Base-by-base conservation (phyloP, 495 filamentous ascomycete genomes). In the Annulohypoxylon bovei region DNA sequence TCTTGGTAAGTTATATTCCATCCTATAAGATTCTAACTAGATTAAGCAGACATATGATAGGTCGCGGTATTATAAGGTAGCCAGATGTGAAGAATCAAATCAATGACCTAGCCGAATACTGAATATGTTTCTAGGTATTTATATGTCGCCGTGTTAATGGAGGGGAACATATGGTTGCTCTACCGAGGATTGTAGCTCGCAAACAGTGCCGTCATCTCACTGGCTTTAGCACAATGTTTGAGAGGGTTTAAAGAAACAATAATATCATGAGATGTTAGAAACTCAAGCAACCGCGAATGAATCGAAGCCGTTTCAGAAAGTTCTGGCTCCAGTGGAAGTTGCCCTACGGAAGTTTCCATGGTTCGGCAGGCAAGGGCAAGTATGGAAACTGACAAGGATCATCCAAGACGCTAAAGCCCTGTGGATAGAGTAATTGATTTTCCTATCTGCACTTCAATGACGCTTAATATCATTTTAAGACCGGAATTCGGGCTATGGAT, bases 301-400 rank as follows among this genome's bases (percentile, higher is more conserved):
- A 64, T 61, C 53, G 65, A 67, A 68, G 42, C 6, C 6, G 70
- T 72, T 72, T 72, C 70, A 68, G 44, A 60, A 42, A 20, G 46
- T 67, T 72, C 42, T 59, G 22, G 11, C 53, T 62, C 52, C 49
- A 30, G 55, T 54, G 46, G 32, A 16, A 37, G 44, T 59, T 25
- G 30, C 20, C 20, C 5, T 27, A 35, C 30, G 23, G 55, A 64
- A 40, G 30, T 52, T 58, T 55, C 53, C 44, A 23, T 35, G 55
- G 61, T 61, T 66, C 40, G 55, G 61, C 30, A 40, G 39, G 50
- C 57, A 68, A 62, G 65, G 37, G 49, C 12, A 40, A 60, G 58
- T 55, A 62, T 54, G 61, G 39, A 59, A 52, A 59, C 9, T 18
- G 40, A 50, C 63, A 63, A 11, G 40, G 58, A 35, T 49, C 0